Percentiles rank a stretch among this genome's conserved stretches.
phyloP scores from a whole-genome alignment of 208 protist species.

The Leishmania lainsoni region DNA sequence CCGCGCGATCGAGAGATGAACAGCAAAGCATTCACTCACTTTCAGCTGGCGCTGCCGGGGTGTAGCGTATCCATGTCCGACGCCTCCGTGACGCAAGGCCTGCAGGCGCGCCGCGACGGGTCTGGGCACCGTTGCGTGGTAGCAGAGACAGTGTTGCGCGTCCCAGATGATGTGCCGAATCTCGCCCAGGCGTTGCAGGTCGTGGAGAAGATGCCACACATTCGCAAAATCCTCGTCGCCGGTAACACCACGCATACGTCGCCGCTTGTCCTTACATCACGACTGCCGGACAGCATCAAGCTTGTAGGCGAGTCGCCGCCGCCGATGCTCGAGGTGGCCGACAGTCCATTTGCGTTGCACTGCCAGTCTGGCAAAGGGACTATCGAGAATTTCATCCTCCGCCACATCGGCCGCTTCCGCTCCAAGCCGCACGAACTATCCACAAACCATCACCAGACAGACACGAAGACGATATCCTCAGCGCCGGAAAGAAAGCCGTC shows the following conservation, averaged over 20 bases:
- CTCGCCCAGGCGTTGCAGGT: constrained; percentile 47
- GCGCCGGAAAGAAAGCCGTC: constrained; percentile 44
- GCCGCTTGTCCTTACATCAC: constrained; percentile 50
- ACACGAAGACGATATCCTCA: background rate
- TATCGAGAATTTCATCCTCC: constrained; percentile 81
- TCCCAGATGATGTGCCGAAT: constrained; percentile 62
- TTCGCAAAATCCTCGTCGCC: constrained; percentile 67
- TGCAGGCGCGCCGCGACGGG: constrained; percentile 13
- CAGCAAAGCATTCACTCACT: constrained; percentile 32
- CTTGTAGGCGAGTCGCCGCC: constrained; percentile 72
- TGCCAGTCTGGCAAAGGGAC: constrained; percentile 63
- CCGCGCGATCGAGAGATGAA: constrained; percentile 27
- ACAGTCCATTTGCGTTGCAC: constrained; percentile 51
- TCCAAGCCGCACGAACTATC: constrained; percentile 11
- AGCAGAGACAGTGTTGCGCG: constrained; percentile 43
- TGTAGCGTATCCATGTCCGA: constrained; percentile 49
- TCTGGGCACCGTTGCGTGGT: constrained; percentile 16
- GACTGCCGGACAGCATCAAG: constrained; percentile 64
- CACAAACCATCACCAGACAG: constrained; percentile 5
- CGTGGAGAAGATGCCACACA: constrained; percentile 50
- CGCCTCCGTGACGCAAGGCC: constrained; percentile 34
- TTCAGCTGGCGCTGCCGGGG: constrained; percentile 36
- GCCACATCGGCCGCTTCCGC: constrained; percentile 46
- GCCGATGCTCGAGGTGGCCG: constrained; percentile 67
- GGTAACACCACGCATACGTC: constrained; percentile 49